These are phyloP conservation scores for Mortierella claussenii DNA, from an alignment of 192 early-diverging fungal species.

Conservation along the genomic window DNA sequence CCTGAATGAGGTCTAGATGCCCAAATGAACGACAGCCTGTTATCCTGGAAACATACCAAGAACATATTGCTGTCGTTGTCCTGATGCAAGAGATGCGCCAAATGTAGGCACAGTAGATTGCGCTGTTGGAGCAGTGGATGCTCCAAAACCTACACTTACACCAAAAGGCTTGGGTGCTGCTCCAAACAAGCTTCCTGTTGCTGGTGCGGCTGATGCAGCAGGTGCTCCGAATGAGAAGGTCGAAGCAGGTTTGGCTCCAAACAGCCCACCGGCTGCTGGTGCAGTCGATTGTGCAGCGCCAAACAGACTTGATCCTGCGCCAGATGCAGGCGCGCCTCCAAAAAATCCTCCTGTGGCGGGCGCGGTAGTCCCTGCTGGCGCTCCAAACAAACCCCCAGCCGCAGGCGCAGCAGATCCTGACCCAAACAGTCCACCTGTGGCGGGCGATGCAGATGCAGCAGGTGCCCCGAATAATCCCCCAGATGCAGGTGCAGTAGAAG, in stretches of 20 bases:
- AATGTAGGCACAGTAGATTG: conserved; percentile 31
- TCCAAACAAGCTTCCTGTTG: conserved; percentile 26
- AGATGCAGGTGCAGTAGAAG: conserved; percentile 1
- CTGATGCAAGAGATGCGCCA: conserved; percentile 48
- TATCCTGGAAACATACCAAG: too few species aligned
- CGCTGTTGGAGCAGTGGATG: conserved; percentile 35
- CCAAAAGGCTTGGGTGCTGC: conserved; percentile 47
- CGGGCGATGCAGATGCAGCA: background rate
- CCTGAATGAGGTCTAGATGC: too few species aligned
- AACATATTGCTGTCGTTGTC: conserved; percentile 58
- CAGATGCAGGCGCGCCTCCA: conserved; percentile 25
- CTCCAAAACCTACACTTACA: conserved; percentile 19
- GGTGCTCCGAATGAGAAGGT: conserved; percentile 28
- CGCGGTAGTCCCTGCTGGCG: conserved; percentile 10
- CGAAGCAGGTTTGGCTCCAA: conserved; percentile 29
- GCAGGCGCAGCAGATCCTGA: conserved; percentile 18
- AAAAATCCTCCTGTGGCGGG: conserved; percentile 22
- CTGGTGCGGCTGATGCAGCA: conserved; percentile 25
- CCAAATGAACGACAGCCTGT: too few species aligned
- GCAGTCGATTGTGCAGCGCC: conserved; percentile 44
- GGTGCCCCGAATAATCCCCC: conserved; percentile 48
- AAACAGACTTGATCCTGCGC: conserved; percentile 32
- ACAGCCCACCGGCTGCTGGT: conserved; percentile 21
- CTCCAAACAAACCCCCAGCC: conserved; percentile 50
- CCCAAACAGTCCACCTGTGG: conserved; percentile 16